A percentile compares a stretch with the other conserved stretches of the same genome.
Evolutionary conservation across 2,329 filamentous ascomycete species (phyloP).

Genomic region (Sphaceloma murrayae): DNA sequence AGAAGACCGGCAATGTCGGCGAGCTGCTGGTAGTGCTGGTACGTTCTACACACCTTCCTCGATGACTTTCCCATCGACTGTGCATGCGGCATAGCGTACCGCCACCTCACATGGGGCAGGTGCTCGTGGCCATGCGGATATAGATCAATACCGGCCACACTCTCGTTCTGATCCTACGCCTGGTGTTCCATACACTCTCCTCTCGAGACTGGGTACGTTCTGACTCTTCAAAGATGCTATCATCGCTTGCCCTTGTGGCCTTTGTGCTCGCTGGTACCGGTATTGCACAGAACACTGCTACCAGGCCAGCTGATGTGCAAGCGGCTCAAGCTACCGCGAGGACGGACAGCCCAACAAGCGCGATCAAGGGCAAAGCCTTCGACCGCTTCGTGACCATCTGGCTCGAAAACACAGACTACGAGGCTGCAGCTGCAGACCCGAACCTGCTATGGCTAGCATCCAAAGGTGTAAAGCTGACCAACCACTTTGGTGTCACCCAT

Average conservation of each 20-base stretch:
- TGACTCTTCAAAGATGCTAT: constrained; percentile 16
- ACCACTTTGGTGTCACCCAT: constrained; percentile 50
- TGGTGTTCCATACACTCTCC: too few relatives aligned
- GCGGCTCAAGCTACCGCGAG: constrained; percentile 51
- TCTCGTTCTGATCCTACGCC: too few relatives aligned
- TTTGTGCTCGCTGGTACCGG: constrained; percentile 26
- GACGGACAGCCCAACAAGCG: constrained; percentile 50
- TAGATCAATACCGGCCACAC: too few relatives aligned
- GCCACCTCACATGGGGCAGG: too few relatives aligned
- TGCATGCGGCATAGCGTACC: background rate
- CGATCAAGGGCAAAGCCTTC: constrained; percentile 62
- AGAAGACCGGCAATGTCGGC: constrained; percentile 12
- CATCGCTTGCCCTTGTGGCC: constrained; percentile 21
- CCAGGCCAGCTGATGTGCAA: constrained; percentile 42
- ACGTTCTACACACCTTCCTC: background rate
- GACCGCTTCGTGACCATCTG: constrained; percentile 64
- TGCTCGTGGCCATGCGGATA: too few relatives aligned
- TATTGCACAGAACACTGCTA: constrained; percentile 38
- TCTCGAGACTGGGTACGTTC: too few relatives aligned
- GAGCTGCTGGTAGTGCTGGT: constrained; percentile 12
- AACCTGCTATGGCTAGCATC: constrained; percentile 50
- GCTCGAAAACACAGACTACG: constrained; percentile 66
- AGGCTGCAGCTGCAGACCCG: constrained; percentile 53
- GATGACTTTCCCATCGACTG: background rate
- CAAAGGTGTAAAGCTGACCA: constrained; percentile 52